phyloP scores from a whole-genome alignment of 2,329 filamentous ascomycete species.

The Aureobasidium uvarum region DNA sequence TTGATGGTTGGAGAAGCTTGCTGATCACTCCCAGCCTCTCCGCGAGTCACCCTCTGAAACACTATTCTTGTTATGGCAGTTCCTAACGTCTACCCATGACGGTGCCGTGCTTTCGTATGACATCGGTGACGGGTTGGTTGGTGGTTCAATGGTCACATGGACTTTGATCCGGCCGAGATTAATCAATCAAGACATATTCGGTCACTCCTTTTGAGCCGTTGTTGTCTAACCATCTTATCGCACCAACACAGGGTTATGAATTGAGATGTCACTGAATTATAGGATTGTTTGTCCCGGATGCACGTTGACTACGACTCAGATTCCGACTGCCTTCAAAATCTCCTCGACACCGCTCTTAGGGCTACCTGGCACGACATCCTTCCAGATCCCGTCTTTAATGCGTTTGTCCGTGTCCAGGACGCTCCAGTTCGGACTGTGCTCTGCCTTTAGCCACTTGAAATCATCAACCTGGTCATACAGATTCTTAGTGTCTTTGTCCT shows the following conservation, averaged over 20 bases:
- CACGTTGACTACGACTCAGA: background rate
- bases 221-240: background rate
- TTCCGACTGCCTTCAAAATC: slow-evolving; percentile 53
- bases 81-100: slow-evolving; percentile 15
- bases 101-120: slow-evolving; percentile 3
- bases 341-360: slow-evolving; percentile 62
- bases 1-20: slow-evolving; percentile 4
- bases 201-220: background rate
- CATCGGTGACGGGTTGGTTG: background rate
- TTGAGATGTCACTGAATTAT: background rate
- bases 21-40: slow-evolving; percentile 2
- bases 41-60: slow-evolving; percentile 11
- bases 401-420: slow-evolving; percentile 58
- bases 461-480: slow-evolving; percentile 91
- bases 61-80: slow-evolving; percentile 11
- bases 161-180: background rate
- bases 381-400: slow-evolving; percentile 31
- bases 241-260: background rate
- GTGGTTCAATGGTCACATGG: slow-evolving; percentile 4
- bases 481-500: slow-evolving; percentile 50
- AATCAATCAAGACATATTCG: background rate
- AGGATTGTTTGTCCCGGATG: background rate
- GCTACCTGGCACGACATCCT: slow-evolving; percentile 56
- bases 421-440: slow-evolving; percentile 84
- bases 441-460: slow-evolving; percentile 93